Conservation (phyloP, 768 basidiomycete genomes). For the Neoboletus magnificus region DNA sequence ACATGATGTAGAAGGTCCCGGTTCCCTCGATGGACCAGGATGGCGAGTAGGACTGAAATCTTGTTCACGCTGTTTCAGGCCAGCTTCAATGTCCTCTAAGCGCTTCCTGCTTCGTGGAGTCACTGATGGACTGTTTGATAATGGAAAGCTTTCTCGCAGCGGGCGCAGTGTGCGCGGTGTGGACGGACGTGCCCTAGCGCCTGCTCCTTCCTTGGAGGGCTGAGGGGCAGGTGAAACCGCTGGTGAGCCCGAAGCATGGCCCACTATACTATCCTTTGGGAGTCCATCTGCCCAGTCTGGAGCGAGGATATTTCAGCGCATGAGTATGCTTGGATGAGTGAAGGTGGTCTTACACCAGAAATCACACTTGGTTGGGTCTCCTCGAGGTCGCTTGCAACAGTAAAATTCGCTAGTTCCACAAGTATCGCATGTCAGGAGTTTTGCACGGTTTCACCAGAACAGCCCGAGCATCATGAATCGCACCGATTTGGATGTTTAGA, state of each 20-base stretch:
- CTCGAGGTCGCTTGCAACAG: conserved; percentile 30
- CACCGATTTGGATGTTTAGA: conserved; percentile 38
- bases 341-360: conserved; percentile 39
- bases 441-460: neutral
- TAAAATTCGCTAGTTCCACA: conserved; percentile 36
- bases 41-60: conserved; percentile 12
- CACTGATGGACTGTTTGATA: neutral
- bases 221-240: neutral
- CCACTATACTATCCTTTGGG: neutral
- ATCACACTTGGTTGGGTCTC: conserved; percentile 15
- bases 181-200: neutral
- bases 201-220: neutral
- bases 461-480: conserved; percentile 7
- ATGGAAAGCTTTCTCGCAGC: neutral
- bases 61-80: conserved; percentile 14
- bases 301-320: neutral
- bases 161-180: neutral
- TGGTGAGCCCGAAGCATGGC: neutral
- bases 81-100: conserved; percentile 13
- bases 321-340: neutral
- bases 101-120: conserved; percentile 12
- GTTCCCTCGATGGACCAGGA: conserved; percentile 3
- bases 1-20: neutral
- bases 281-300: conserved; percentile 36
- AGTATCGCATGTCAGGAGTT: conserved; percentile 5